phyloP scores from a whole-genome alignment of 2,329 filamentous ascomycete species.

The Ceratocystis eucalypticola region DNA sequence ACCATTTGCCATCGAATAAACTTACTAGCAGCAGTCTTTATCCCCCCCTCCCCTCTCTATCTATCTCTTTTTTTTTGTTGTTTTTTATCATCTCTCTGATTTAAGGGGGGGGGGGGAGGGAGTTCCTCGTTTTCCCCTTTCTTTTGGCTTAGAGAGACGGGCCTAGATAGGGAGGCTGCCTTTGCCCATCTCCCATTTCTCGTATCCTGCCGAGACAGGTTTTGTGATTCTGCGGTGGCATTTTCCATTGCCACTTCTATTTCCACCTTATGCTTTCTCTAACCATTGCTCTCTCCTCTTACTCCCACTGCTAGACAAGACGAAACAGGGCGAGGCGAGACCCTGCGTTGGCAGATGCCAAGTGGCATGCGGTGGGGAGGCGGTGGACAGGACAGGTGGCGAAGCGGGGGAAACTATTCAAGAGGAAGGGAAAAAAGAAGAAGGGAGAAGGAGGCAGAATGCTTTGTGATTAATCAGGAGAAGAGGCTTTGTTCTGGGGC shows the following conservation, averaged over 20 bases:
- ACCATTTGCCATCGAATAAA: too few species aligned
- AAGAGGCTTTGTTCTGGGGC: neutral
- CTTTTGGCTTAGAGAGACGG: neutral
- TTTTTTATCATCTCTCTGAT: neutral
- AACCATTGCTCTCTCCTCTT: too few species aligned
- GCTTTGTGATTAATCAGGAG: neutral
- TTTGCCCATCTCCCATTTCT: neutral
- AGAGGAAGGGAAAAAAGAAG: neutral
- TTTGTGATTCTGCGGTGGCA: neutral
- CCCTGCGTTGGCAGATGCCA: neutral
- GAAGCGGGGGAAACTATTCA: neutral
- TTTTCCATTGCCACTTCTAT: neutral
- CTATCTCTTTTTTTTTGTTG: neutral
- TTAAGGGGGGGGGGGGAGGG: too few species aligned
- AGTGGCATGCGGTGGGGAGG: neutral
- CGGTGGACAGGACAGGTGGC: neutral
- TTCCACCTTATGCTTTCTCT: neutral
- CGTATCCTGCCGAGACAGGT: neutral
- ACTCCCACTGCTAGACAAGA: too few species aligned
- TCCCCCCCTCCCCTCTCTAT: neutral
- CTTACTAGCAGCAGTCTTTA: neutral
- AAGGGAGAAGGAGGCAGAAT: neutral
- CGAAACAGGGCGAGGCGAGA: neutral
- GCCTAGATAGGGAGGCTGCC: neutral
- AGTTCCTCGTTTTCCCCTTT: neutral